Conservation (phyloP, 176 grass and related monocot species). For the Rhynchospora pubera region DNA sequence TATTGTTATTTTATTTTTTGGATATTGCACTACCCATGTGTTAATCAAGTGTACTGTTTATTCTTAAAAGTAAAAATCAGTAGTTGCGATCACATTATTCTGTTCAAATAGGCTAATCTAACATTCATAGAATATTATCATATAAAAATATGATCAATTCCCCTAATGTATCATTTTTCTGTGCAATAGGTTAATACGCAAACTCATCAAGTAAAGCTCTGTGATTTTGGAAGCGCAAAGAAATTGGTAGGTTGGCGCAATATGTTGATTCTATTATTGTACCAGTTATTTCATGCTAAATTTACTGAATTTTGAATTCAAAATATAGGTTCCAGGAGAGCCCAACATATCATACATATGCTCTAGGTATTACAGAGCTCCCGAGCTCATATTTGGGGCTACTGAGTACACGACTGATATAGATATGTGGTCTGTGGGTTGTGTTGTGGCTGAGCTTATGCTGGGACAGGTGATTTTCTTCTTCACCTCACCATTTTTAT, state of each 20-base stretch:
- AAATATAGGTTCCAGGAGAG: constrained; percentile 79
- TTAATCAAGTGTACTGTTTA: neutral
- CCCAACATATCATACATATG: constrained; percentile 99
- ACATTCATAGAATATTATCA: neutral
- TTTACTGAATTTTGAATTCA: constrained; percentile 8
- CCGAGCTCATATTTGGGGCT: constrained; percentile 96
- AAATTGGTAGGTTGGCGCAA: constrained; percentile 54
- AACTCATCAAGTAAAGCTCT: constrained; percentile 90
- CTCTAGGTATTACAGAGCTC: constrained; percentile 95
- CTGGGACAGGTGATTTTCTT: constrained; percentile 59
- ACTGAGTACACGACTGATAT: constrained; percentile 85
- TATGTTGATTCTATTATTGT: neutral
- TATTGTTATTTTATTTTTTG: neutral
- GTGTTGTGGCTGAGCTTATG: constrained; percentile 87
- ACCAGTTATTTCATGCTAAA: neutral
- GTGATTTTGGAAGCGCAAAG: constrained; percentile 96
- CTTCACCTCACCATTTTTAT: constrained; percentile 1
- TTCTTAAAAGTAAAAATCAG: neutral
- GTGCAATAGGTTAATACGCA: constrained; percentile 72
- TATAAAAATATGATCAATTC: neutral
- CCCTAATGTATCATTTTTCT: constrained; percentile 2
- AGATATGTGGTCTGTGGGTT: constrained; percentile 99
- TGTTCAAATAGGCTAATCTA: neutral
- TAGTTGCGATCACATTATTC: neutral
- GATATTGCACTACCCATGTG: neutral